Base-by-base conservation (phyloP, 2,329 filamentous ascomycete genomes). In the Neonectria sp. region DNA sequence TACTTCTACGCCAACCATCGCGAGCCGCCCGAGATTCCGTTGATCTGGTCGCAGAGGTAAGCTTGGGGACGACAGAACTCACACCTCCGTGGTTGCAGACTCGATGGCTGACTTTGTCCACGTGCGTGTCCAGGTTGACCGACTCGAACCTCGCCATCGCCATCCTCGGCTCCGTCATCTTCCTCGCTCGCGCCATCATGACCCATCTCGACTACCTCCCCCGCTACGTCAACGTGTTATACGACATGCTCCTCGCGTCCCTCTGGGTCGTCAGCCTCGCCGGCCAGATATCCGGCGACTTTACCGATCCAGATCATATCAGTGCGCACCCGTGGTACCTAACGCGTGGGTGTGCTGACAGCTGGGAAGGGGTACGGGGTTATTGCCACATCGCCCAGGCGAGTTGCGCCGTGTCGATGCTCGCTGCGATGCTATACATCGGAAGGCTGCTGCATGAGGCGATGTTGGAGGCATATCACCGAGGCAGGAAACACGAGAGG, bases 1-100 rank as follows among this genome's bases (percentile, higher is more conserved):
- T 79, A 77, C 63, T 78, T 68, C 55, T 78, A 77, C 21, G 76
- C 78, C 31, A 78, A 79, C 69, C 68, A 76, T 29, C 66, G 68
- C n/a, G 75, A 78, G 43, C 73, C 71, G 17, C 76, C 78, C 6
- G 69, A 73, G 46, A 69, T 78, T 3, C 74, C 77, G 3, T 43
- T 73, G 11, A 71, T 78, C 21, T 78, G 78, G 75, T 71, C 70
- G 2, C 69, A 77, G 49, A 74, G 68, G 78, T 79, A 64, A 13
- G 67, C 4, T 13, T 9, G 12, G 5, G 33, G 12, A 6, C 25
- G 24, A 46, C 35, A 25, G 2, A 6, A 13, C 11, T 57, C 53
- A 21, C 25, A 37, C 8, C 27, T 21, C 4, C 15, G 17, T 43
- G 24, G 68, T 40, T 8, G 9, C 31, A 8, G n/a, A 24, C 31